Evolutionary conservation across 345 rosid genomes (phyloP), one percentile per base, ranked within the genome.

Genomic region (Reutealis trisperma): DNA sequence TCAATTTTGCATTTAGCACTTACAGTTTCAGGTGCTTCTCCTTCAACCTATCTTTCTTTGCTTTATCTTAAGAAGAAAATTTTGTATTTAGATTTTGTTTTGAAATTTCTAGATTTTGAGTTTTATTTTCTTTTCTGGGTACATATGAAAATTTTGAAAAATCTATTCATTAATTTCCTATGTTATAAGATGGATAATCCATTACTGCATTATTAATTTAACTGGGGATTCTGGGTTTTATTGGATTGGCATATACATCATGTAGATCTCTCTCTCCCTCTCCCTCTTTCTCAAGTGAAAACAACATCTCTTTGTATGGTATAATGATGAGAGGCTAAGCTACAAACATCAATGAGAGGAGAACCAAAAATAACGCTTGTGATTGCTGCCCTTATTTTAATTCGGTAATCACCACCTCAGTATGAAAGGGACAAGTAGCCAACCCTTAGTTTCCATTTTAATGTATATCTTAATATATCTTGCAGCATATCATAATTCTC

Each of bases 371-470:
- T 24, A 63, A 63, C 30, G 60, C 75, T 63, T 77, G 69, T 80
- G 84, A 84, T 80, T 71, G 83, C 75, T 74, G 83, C 62, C 72
- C 61, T 54, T 78, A 65, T 78, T 77, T 73, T 61, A 67, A 54
- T 80, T 72, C 62, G 51, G 75, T 25, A 78, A 81, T 80, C 79
- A 65, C 79, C 78, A 77, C 75, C 83, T 72, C 66, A 58, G 27
- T 68, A 45, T 75, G 84, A 81, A 75, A 79, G 76, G 74, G 82
- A 86, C 89, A 66, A 58, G 75, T 44, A 75, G 83, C 85, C 85
- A 77, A 82, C 80, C 67, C 68, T 41, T 82, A 58, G n/a, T 59
- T 79, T 81, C 83, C 79, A 47, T 79, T 83, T 45, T 14, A 60
- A 77, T 54, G 63, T 32, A 67, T 74, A 79, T 84, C 52, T 76